These are phyloP conservation scores for Solanum hybrid DNA, from an alignment of 305 asterid species.

Conservation along the genomic window DNA sequence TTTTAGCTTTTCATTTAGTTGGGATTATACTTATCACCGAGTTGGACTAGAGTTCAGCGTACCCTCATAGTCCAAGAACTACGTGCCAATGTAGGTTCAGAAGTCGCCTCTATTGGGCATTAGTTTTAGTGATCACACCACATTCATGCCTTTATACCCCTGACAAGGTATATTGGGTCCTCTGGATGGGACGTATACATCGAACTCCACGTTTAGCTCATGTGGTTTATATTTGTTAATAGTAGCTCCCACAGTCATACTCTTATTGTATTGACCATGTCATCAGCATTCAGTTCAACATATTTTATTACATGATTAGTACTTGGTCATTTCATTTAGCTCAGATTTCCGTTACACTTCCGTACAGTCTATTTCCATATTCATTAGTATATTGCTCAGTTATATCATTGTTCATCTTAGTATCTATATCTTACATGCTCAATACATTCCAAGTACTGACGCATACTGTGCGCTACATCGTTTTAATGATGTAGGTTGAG, in stretches of 20 bases:
- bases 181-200: neutral
- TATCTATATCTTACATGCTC: too few species aligned
- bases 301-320: too few species aligned
- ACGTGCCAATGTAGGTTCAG: neutral
- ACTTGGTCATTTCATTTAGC: neutral
- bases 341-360: too few species aligned
- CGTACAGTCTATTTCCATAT: too few species aligned
- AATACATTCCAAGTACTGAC: too few species aligned
- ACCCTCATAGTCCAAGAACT: neutral
- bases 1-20: neutral
- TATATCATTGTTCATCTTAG: too few species aligned
- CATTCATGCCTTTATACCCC: neutral
- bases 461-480: too few species aligned
- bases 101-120: neutral
- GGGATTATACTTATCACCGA: neutral
- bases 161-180: neutral
- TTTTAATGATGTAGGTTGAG: too few species aligned
- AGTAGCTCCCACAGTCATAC: neutral
- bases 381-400: too few species aligned
- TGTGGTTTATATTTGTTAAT: neutral
- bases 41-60: neutral
- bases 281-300: neutral
- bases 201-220: neutral
- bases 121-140: neutral
- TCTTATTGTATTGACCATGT: neutral